Base-by-base conservation (phyloP, 1,139 yeast genomes). In the Yamadazyma spencermartinsiae region DNA sequence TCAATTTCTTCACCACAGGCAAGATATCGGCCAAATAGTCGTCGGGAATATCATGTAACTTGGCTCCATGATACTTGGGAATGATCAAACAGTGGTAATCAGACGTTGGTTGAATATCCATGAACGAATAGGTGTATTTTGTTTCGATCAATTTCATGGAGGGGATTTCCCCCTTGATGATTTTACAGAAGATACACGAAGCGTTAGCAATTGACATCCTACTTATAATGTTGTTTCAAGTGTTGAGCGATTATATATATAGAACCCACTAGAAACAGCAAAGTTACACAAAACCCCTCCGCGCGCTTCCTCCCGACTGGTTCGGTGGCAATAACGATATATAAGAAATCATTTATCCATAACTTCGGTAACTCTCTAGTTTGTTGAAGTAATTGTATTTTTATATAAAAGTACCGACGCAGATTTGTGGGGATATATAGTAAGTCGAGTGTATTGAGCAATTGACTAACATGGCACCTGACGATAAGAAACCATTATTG, bases 151-250 rank as follows among this genome's bases (percentile, higher is more conserved):
- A 70, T 62, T 90, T 90, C 67, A 86, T 77, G 4, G 95, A 85
- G 30, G 98, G 98, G 55, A 90, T 90, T 53, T 90, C 96, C 38
- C 96, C 95, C 58, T 86, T 86, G 66, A 90, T 80, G 61, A 90
- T 90, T 56, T 88, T 87, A 72, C 98, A 90, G 60, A 90, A 90
- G 52, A 90, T 79, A 66, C 98, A 90, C 34, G 39, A 23, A 23
- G 44, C 43, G 30, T 28, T 28, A 11, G 33, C 31, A 18, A 33
- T 28, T 13, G 21, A 21, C 27, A 25, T 15, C 31, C n/a, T n/a
- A n/a, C n/a, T n/a, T n/a, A n/a, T n/a, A n/a, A n/a, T n/a, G n/a
- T 27, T 18, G n/a, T 19, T 8, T 10, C 12, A n/a, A 26, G 7
- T 9, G 7, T 13, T 10, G 14, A 19, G 31, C n/a, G 31, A 9